These are phyloP conservation scores for Castanea mollissima DNA, from an alignment of 306 rosid species.

Conservation along the genomic window DNA sequence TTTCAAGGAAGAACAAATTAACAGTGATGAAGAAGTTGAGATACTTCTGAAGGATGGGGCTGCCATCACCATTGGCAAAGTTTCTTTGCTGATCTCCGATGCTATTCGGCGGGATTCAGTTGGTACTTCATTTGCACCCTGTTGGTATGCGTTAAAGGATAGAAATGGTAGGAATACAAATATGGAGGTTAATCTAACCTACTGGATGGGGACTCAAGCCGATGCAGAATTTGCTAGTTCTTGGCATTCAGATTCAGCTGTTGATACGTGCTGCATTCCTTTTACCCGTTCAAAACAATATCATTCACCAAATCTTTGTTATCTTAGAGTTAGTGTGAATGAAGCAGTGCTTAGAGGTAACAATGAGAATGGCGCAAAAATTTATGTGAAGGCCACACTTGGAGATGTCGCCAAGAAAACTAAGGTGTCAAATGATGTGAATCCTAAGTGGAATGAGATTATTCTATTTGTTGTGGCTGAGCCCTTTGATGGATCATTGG, in stretches of 20 bases:
- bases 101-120: not conserved
- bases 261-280: too few species aligned
- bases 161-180: too few species aligned
- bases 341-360: slow-evolving; percentile 5
- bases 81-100: not conserved
- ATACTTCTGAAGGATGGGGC: too few species aligned
- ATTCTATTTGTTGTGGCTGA: slow-evolving; percentile 36
- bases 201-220: too few species aligned
- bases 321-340: slow-evolving; percentile 31
- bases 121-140: not conserved
- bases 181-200: too few species aligned
- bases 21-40: slow-evolving; percentile 3
- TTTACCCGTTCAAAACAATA: slow-evolving; percentile 11
- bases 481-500: slow-evolving; percentile 37
- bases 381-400: slow-evolving; percentile 30
- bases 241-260: too few species aligned
- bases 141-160: too few species aligned
- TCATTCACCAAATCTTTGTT: slow-evolving; percentile 29
- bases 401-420: slow-evolving; percentile 24
- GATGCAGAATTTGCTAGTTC: too few species aligned
- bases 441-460: slow-evolving; percentile 39
- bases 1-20: slow-evolving; percentile 14
- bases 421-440: slow-evolving; percentile 13
- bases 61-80: not conserved
- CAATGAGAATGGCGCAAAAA: not conserved